These are phyloP conservation scores for Arabis alpina DNA, from an alignment of 345 rosid species.

Conservation along the genomic window DNA sequence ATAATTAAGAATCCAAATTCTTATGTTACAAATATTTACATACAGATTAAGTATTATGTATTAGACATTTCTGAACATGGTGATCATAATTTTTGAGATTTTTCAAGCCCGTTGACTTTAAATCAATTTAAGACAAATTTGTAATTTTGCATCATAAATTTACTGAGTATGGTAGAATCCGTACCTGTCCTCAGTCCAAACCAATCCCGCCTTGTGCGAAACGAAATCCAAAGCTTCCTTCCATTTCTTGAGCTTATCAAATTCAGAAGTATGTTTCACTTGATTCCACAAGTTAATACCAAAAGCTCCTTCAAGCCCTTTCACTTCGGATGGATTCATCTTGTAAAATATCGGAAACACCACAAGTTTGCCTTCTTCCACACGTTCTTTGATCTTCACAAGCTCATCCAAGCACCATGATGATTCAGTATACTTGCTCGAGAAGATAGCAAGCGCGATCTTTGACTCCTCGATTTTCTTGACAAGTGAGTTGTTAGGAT, in stretches of 20 bases:
- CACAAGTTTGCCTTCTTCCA: not conserved
- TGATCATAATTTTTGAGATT: no score
- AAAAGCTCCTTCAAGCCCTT: not conserved
- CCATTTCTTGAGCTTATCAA: constrained; percentile 24
- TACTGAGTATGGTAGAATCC: not conserved
- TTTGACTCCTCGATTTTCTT: not conserved
- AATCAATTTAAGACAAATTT: no score
- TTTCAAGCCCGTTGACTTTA: no score
- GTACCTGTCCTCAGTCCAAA: not conserved
- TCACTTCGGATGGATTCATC: not conserved
- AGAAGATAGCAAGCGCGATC: constrained; percentile 2
- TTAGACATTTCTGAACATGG: no score
- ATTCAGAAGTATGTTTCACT: not conserved
- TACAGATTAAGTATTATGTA: no score
- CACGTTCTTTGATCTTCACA: constrained; percentile 9
- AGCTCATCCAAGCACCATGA: not conserved
- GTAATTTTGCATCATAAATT: no score
- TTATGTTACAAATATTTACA: no score
- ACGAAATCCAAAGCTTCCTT: constrained; percentile 25
- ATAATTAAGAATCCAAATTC: no score
- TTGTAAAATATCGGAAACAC: constrained; percentile 16
- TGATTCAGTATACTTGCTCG: not conserved
- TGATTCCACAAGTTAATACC: not conserved
- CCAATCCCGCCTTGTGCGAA: fast-evolving
- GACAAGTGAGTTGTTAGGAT: not conserved